These are phyloP conservation scores for Aspergillus sp. DNA, from an alignment of 2,329 filamentous ascomycete genomes.

Conservation along the genomic window DNA sequence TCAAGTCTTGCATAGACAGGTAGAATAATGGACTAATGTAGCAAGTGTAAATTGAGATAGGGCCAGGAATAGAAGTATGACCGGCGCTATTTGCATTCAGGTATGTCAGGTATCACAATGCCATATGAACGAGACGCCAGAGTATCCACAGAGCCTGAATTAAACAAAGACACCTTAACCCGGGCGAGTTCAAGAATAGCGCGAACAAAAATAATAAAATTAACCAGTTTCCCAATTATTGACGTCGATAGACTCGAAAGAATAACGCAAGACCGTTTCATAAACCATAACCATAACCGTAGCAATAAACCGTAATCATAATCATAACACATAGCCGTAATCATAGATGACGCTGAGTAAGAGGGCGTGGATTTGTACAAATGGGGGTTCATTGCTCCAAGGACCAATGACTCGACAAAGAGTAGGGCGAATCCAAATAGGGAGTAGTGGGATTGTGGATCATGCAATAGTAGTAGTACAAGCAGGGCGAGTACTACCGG, in stretches of 20 bases:
- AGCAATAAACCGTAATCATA: not conserved
- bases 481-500: constrained; percentile 41
- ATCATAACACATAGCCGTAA: not conserved
- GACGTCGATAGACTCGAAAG: not conserved
- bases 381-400: not conserved
- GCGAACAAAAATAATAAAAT: not conserved
- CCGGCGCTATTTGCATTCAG: too few species aligned
- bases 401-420: not conserved
- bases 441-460: not conserved
- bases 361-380: not conserved
- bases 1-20: too few species aligned
- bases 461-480: not conserved
- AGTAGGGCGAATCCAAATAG: not conserved
- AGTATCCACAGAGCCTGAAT: too few species aligned
- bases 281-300: constrained; percentile 1
- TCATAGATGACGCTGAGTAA: not conserved
- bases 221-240: not conserved
- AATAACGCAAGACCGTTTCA: not conserved
- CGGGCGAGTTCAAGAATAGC: not conserved
- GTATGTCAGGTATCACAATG: too few species aligned
- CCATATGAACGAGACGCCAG: too few species aligned
- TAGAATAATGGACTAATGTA: too few species aligned
- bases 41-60: too few species aligned
- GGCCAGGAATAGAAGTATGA: too few species aligned
- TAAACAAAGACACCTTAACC: too few species aligned